These are phyloP conservation scores for Ganoderma leucocontextum DNA, from an alignment of 1,284 basidiomycete genomes.

Conservation along the genomic window DNA sequence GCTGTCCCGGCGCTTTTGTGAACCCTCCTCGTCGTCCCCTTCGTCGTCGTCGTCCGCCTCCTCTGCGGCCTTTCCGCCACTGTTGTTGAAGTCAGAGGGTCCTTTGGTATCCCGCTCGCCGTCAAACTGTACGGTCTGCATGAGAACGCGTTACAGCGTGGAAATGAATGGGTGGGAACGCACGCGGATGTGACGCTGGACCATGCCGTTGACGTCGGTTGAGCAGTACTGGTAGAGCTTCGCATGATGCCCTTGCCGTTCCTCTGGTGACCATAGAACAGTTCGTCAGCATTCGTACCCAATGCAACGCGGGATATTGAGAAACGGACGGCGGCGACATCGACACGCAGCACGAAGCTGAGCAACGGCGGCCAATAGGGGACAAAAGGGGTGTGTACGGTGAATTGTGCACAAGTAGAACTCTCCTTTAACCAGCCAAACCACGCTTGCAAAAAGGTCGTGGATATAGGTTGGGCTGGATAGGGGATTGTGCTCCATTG, in stretches of 20 bases:
- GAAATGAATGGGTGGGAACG: conserved; percentile 27
- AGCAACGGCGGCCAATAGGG: not conserved
- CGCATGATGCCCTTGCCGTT: conserved; percentile 58
- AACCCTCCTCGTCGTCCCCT: conserved; percentile 44
- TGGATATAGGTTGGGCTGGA: not conserved
- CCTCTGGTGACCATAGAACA: conserved; percentile 42
- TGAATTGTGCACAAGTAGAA: not conserved
- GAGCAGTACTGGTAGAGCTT: conserved; percentile 70
- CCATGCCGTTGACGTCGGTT: conserved; percentile 55
- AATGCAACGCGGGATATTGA: conserved; percentile 7
- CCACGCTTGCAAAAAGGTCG: not conserved
- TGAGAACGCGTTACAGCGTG: conserved; percentile 15
- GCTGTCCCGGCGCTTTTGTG: conserved; percentile 36
- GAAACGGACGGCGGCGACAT: conserved; percentile 1
- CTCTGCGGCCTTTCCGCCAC: conserved; percentile 43
- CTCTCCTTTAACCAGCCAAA: not conserved
- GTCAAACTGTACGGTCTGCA: conserved; percentile 49
- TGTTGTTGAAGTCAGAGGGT: conserved; percentile 53
- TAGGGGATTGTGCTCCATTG: not conserved
- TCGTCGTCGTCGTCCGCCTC: conserved; percentile 57
- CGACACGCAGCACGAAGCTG: conserved; percentile 2
- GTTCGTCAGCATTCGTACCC: conserved; percentile 6
- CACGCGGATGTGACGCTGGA: conserved; percentile 58
- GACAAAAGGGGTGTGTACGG: not conserved
- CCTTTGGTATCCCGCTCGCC: conserved; percentile 58